Base-by-base conservation (phyloP, 257 asterid genomes). In the Nicotiana attenuata region DNA sequence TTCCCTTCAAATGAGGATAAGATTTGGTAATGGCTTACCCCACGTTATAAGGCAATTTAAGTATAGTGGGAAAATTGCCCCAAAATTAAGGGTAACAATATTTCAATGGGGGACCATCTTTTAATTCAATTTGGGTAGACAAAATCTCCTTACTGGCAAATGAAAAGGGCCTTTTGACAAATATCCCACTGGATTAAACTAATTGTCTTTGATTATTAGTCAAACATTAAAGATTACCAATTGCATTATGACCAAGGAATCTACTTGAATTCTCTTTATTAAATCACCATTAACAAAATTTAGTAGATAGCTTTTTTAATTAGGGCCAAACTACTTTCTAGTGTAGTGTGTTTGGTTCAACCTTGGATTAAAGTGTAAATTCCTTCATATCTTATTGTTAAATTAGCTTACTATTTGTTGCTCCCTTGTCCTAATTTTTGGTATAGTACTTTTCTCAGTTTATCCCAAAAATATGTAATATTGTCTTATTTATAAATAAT, bases 71-170 rank as follows among this genome's bases (percentile, higher is more conserved):
- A 73, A 76, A 45, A 22, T 13, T 76, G 65, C 83, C 88, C 86
- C 63, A 53, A 86, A 86, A 76, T 86, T 83, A 83, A 76, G 88
- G 86, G 81, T 52, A 59, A 33, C 64, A 76, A 41, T 24, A 24
- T 50, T 75, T 75, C 24, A 50, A 75, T 75, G 79, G 77, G 84
- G 88, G 86, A 59, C 88, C 85, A 83, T 76, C 82, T n/a, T n/a
- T 82, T 69, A 63, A 82, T 61, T 71, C 76, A 68, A 81, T 78
- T 83, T 80, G 47, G 77, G 28, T 67, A 9, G 69, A 45, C 81
- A 86, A 80, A 53, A 80, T 45, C 20, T 45, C 33, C 78, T 45
- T 20, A 71, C 20, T 47, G 61, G 41, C 63, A 26, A 65, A 78
- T 75, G 78, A 76, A 83, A 85, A 80, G 57, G 47, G 35, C 29